Evolutionary conservation across 495 filamentous ascomycete species (phyloP), one percentile per base, ranked within the genome.

Genomic region (Aspergillus taichungensis): DNA sequence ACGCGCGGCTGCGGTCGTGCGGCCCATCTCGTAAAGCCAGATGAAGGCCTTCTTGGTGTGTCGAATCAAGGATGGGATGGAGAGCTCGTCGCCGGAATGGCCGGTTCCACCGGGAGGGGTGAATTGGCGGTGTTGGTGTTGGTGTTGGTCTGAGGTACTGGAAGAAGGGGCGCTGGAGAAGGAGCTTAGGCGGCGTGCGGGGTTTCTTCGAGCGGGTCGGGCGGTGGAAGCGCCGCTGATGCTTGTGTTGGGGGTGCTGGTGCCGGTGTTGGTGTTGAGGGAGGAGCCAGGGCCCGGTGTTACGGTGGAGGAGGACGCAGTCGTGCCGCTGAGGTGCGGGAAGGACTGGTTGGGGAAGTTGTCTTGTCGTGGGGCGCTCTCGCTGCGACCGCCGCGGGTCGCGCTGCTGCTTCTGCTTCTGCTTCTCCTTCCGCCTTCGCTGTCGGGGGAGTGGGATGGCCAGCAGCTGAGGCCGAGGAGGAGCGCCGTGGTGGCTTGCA

Each of bases 401-500:
- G 18, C 5, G 33, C 33, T 34, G 9, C 10, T 34, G 12, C 33
- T n/a, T n/a, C n/a, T 34, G 33, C 7, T 37, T 1, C 18, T 40
- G 27, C 14, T 40, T 3, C 37, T 40, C 4, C 18, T 1, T 24
- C 18, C 18, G 18, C 18, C 18, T 24, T 4, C 13, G 38, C 42
- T 34, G 14, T 24, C 6, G 42, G 2, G 60, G 54, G 46, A 68
- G 62, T 27, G 3, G 7, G 45, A 14, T 0, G 59, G 51, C 29
- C 54, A 55, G 43, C 49, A 58, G 1, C 72, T 69, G 9, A 80
- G 52, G 31, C 78, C 74, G 6, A 82, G 61, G 47, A 83, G 66
- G 5, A 83, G 53, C 5, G 81, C 69, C 0, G 69, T 72, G 0
- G 72, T 72, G 1, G 80, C 77, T 59, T 83, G 78, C 67, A 80